Percentiles rank a stretch among this genome's conserved stretches.
These are phyloP conservation scores for Petunia secreta DNA, from an alignment of 257 asterid genomes.

Conservation along the genomic window DNA sequence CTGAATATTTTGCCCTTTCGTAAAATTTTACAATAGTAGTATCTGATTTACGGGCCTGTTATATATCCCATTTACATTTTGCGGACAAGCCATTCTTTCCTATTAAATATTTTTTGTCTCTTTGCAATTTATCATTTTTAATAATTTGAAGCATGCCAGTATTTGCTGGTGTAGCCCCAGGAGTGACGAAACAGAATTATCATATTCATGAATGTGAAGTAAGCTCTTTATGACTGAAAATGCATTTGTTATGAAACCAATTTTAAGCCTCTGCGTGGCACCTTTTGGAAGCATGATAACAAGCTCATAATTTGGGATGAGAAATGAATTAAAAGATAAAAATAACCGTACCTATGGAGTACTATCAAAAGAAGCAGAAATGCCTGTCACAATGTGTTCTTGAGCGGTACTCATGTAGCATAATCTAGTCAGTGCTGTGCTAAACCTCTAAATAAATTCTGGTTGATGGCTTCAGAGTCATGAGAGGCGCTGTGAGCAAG, in stretches of 20 bases:
- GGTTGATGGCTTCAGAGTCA: neutral
- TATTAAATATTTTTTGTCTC: neutral
- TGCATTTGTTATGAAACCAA: neutral
- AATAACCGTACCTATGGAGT: neutral
- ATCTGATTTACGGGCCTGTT: neutral
- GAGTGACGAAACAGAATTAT: slow-evolving; percentile 2
- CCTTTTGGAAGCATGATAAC: slow-evolving; percentile 7
- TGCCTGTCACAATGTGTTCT: neutral
- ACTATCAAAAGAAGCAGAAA: slow-evolving; percentile 6
- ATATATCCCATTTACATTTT: neutral
- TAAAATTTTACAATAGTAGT: neutral
- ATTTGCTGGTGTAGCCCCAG: neutral
- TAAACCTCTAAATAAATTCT: slow-evolving; percentile 10
- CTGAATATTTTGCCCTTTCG: neutral
- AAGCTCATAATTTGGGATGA: neutral
- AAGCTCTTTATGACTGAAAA: slow-evolving; percentile 5
- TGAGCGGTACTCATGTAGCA: neutral
- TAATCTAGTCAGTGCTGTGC: slow-evolving; percentile 2
- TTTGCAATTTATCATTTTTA: neutral
- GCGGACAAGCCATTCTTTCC: neutral
- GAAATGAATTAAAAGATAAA: slow-evolving; percentile 10
- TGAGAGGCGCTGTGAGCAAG: neutral
- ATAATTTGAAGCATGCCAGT: slow-evolving; percentile 11
- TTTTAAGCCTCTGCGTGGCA: slow-evolving; percentile 19
- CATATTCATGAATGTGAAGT: neutral